Evolutionary conservation across 345 rosid species (phyloP), one percentile per base, ranked within the genome.

Genomic region (Eucalyptus urophylla): DNA sequence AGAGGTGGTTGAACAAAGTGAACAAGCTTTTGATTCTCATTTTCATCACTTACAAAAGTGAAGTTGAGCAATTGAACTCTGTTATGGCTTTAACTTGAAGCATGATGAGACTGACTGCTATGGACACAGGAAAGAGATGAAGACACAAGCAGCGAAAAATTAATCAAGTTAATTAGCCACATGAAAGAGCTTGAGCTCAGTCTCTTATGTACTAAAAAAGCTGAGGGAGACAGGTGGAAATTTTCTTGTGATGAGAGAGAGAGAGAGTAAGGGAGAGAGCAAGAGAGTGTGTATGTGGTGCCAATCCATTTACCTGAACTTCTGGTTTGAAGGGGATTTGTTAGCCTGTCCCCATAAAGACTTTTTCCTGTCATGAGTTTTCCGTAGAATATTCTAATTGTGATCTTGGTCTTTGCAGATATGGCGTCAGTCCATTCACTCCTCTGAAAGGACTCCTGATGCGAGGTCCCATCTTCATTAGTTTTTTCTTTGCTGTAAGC

Each of bases 381-480:
- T 81, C 80, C 25, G 5, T 51, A 8, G 56, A 86, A 86, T 86
- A 49, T 88, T 43, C 10, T 43, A 37, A 87, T 56, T 86, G 69
- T 54, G 87, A 87, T 16, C 31, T 85, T 49, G 87, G 86, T 62
- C 33, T 17, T 60, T 92, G 88, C 93, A 95, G 98, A 86, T 91
- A 92, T 94, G 97, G 97, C 47, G 93, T 94, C 91, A 91, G 89
- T 91, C 95, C 95, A 44, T 91, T 96, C 88, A 93, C 97, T 76
- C 94, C 95, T 47, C 88, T 96, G 87, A 94, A 94, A 92, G 97
- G 97, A 91, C 91, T 94, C 80, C 88, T 96, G 65, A 92, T 96
- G 89, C 95, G 94, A 92, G 97, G 94, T 80, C 96, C 98, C 88
- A 65, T 96, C 93, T 95, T 96, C 91, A 88, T 94, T 92, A 93